Evolutionary conservation across 441 rosid genomes (phyloP), one percentile per base, ranked within the genome.

Genomic region (Jatropha multifida): DNA sequence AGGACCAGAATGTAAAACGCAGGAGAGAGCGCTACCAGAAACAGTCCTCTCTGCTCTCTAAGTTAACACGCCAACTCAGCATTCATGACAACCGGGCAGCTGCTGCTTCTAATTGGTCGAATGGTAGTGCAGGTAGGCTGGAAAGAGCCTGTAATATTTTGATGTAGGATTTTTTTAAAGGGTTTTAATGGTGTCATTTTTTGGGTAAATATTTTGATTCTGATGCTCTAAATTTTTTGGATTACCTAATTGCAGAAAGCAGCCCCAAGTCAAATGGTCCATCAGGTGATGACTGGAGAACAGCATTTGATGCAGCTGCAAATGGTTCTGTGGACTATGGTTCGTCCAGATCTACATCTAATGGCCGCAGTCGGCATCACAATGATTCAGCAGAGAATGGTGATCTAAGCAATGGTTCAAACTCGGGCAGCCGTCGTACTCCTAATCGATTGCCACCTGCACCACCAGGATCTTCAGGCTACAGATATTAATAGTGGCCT

Each of bases 221-320:
- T 14, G n/a, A 17, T 17, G 32, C 38, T 52, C 5, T 18, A 52
- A n/a, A 64, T 64, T 49, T 14, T 12, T 73, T 68, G 8, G 10
- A 58, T 71, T 42, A 38, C 14, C 37, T 20, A 1, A 49, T 40
- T 37, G 69, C 94, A 92, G 99, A 96, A 56, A 93, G 88, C 83
- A 93, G 97, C 84, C 94, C 98, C 40, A 90, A 83, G 83, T 59
- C 88, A 62, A 84, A 76, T 37, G 91, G 91, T 62, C 74, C 88
- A 0, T 55, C 90, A 54, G 96, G 94, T 2, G 97, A 96, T 69
- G 99, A 94, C 76, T 96, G 99, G 99, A 94, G 96, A 83, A 81
- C 90, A 79, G 99, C 98, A 67, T 96, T 96, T 74, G 91, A 92
- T 76, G 87, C 94, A 12, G 96, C 98, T 58, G 94, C 90, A 26